Conservation (phyloP, 2,329 filamentous ascomycete genomes). For the Alternaria alternata region DNA sequence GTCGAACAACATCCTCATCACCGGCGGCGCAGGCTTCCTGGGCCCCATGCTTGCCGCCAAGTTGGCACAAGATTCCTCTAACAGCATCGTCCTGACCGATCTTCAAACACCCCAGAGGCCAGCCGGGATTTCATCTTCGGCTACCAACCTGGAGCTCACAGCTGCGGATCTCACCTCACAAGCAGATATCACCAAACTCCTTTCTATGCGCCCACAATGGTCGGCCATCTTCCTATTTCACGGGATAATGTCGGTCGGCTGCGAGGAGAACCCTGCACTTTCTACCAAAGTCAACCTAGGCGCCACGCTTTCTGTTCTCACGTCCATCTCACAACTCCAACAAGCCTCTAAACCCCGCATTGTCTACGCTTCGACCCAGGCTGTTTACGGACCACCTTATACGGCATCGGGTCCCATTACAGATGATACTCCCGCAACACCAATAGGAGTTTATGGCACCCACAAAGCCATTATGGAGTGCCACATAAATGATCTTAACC, state of each 20-base stretch:
- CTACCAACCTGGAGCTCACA: conserved; percentile 2
- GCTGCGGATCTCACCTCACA: not conserved
- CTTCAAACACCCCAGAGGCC: conserved; percentile 6
- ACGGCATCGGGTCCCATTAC: conserved; percentile 51
- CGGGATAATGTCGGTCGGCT: conserved; percentile 70
- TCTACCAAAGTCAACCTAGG: conserved; percentile 66
- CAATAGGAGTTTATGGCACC: conserved; percentile 66
- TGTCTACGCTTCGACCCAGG: conserved; percentile 4
- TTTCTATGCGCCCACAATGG: conserved; percentile 14
- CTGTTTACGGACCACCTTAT: conserved; percentile 54
- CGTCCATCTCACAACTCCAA: not conserved
- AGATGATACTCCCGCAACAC: conserved; percentile 52
- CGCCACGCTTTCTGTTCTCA: conserved; percentile 58
- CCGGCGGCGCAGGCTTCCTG: conserved; percentile 9
- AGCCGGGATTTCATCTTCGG: conserved; percentile 1
- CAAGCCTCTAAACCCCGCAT: not conserved
- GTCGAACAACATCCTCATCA: conserved; percentile 6
- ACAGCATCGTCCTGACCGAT: conserved; percentile 7
- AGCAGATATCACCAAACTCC: conserved; percentile 6
- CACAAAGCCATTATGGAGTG: conserved; percentile 68
- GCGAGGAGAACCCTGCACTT: conserved; percentile 65
- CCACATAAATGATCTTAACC: conserved; percentile 66
- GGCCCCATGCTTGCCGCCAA: conserved; percentile 14
- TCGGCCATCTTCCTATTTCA: conserved; percentile 62
- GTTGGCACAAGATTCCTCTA: not conserved